Conservation (phyloP, 2,329 filamentous ascomycete genomes). For the Neonectria sp. region DNA sequence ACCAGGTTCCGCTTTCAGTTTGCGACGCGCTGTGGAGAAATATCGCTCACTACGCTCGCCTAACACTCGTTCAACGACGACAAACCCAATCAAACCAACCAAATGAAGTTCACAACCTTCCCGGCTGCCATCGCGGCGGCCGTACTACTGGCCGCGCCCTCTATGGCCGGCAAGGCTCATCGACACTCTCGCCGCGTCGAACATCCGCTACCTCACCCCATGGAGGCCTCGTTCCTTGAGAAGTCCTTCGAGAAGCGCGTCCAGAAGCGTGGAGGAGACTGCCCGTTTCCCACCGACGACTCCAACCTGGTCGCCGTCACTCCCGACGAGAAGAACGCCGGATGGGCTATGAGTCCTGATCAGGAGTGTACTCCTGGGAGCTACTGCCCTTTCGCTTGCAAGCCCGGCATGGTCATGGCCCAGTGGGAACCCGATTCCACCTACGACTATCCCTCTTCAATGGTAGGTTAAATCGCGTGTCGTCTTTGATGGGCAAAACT, state of each 20-base stretch:
- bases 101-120: constrained; percentile 69
- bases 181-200: constrained; percentile 53
- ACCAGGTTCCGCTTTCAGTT: constrained; percentile 16
- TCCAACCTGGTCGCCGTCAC: constrained; percentile 78
- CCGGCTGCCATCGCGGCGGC: constrained; percentile 66
- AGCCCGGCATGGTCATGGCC: constrained; percentile 80
- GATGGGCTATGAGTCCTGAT: constrained; percentile 87
- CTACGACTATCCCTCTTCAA: constrained; percentile 79
- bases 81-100: constrained; percentile 44
- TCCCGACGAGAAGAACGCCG: constrained; percentile 74
- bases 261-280: constrained; percentile 70
- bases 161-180: constrained; percentile 52
- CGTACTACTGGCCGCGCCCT: constrained; percentile 61
- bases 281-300: constrained; percentile 74
- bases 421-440: constrained; percentile 83
- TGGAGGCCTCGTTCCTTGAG: constrained; percentile 53
- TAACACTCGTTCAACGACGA: constrained; percentile 42
- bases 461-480: constrained; percentile 66
- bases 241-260: constrained; percentile 49
- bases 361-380: constrained; percentile 75
- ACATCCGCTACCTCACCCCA: constrained; percentile 51
- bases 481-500: background rate
- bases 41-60: constrained; percentile 35
- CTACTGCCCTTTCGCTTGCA: constrained; percentile 85
- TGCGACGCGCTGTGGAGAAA: constrained; percentile 41